These are phyloP conservation scores for Pleomassaria siparia DNA, from an alignment of 2,329 filamentous ascomycete species.

Conservation along the genomic window DNA sequence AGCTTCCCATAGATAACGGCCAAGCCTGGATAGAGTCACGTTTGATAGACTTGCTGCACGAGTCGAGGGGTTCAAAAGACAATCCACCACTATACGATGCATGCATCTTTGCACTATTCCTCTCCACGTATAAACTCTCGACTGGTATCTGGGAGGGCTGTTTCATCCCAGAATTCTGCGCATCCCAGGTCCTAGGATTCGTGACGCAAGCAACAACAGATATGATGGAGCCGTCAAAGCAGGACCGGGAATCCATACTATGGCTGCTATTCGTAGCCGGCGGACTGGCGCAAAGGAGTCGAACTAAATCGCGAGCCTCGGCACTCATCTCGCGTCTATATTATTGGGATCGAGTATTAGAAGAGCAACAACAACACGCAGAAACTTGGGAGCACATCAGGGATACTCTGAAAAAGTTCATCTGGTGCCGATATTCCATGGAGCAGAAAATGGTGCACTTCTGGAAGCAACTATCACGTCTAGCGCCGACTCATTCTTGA, in stretches of 20 bases:
- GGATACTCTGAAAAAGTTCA: slow-evolving; percentile 8
- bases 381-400: slow-evolving; percentile 11
- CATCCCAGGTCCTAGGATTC: slow-evolving; percentile 11
- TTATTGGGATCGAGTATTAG: slow-evolving; percentile 1
- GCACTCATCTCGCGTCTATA: slow-evolving; percentile 4
- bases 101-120: slow-evolving; percentile 15
- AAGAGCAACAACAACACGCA: slow-evolving; percentile 4
- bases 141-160: slow-evolving; percentile 20
- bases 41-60: slow-evolving; percentile 11
- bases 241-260: slow-evolving; percentile 5
- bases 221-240: slow-evolving; percentile 1
- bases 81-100: slow-evolving; percentile 13
- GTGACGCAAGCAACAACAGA: slow-evolving; percentile 6
- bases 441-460: slow-evolving; percentile 9
- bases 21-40: slow-evolving; percentile 18
- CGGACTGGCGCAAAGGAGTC: slow-evolving; percentile 9
- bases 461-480: slow-evolving; percentile 30
- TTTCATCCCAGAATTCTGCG: slow-evolving; percentile 18
- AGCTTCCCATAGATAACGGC: slow-evolving; percentile 14
- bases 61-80: slow-evolving; percentile 1
- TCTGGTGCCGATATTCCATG: slow-evolving; percentile 19
- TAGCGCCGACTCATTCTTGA: too few relatives aligned
- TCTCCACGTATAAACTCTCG: slow-evolving; percentile 20
- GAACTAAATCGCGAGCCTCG: slow-evolving; percentile 5
- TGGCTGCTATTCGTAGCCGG: slow-evolving; percentile 20